These are phyloP conservation scores for Eimeria praecox DNA, from an alignment of 169 alveolate species.

Conservation along the genomic window DNA sequence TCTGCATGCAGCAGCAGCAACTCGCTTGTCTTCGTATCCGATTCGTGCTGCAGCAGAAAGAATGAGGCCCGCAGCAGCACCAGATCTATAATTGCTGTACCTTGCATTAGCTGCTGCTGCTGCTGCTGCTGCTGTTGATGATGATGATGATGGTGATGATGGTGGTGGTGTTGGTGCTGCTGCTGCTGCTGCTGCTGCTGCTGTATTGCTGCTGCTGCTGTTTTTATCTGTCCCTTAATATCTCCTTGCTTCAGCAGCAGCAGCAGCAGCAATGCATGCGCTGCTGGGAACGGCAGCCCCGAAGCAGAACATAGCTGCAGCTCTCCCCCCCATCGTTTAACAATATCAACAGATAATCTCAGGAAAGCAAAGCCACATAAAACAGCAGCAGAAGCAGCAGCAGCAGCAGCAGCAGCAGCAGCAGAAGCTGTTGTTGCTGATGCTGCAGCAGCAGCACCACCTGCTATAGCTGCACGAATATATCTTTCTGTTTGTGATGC, in stretches of 20 bases:
- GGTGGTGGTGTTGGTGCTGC: too few relatives aligned
- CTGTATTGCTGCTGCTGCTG: conserved; percentile 65
- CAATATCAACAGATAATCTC: conserved; percentile 84
- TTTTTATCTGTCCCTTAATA: conserved; percentile 89
- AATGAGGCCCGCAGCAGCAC: conserved; percentile 83
- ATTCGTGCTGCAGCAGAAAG: neutral
- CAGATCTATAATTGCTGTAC: conserved; percentile 88
- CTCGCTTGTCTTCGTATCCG: conserved; percentile 6
- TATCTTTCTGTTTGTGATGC: conserved; percentile 97
- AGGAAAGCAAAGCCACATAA: conserved; percentile 95
- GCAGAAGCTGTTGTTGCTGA: conserved; percentile 69
- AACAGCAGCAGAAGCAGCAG: conserved; percentile 89
- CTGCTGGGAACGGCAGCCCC: conserved; percentile 87
- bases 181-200: conserved; percentile 82
- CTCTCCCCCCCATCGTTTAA: conserved; percentile 87
- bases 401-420: conserved; percentile 42
- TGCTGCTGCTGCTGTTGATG: conserved; percentile 84
- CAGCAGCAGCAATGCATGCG: conserved; percentile 94
- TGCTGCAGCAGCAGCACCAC: conserved; percentile 82
- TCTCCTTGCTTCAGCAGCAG: conserved; percentile 89
- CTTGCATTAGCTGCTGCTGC: too few relatives aligned
- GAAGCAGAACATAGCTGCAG: neutral
- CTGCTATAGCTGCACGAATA: conserved; percentile 92
- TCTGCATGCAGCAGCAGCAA: conserved; percentile 79
- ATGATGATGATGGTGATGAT: too few relatives aligned